Base-by-base conservation (phyloP, 2,329 filamentous ascomycete genomes). In the Emergomyces orientalis region DNA sequence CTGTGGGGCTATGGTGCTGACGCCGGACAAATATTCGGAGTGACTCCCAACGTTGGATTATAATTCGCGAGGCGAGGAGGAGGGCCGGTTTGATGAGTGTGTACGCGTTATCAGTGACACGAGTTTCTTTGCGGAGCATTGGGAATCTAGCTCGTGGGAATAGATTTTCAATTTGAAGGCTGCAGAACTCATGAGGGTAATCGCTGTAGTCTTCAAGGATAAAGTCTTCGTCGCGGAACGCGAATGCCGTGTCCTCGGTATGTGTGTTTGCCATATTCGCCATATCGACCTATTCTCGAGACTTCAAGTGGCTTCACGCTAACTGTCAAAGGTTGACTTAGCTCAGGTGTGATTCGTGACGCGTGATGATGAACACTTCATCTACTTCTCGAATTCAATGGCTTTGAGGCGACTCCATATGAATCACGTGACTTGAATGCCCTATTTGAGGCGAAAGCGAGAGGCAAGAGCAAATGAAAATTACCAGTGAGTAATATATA, bases 21-120 rank as follows among this genome's bases (percentile, higher is more conserved):
- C 54, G 52, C 25, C 32, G 39, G 60, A 62, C 52, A 58, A 62
- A 62, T 57, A 62, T 62, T 47, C 32, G 60, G 60, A 62, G 39
- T 45, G 25, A 54, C 19, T 30, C 30, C 51, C 41, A 45, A 56
- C 32, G 34, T 57, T 56, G 51, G 37, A 56, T 62, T 62, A 62
- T 62, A 57, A 54, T 57, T 52, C 45, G 37, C 45, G 52, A 43
- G 51, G 49, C 30, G n/a, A 37, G 60, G 55, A 43, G 34, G 43
- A 51, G 43, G 17, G 34, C 9, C 7, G 59, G 27, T 60, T 37
- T 14, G 30, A 60, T 52, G n/a, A 60, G 41, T 52, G 43, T 34
- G 59, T 60, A 60, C 14, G 45, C 45, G 7, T 22, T 32, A 52
- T 60, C 45, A 25, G 59, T 39, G 13, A 60, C 27, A 56, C 1